Evolutionary conservation across 352 stramenopile species (phyloP).

Genomic region (Phytophthora hybrid): DNA sequence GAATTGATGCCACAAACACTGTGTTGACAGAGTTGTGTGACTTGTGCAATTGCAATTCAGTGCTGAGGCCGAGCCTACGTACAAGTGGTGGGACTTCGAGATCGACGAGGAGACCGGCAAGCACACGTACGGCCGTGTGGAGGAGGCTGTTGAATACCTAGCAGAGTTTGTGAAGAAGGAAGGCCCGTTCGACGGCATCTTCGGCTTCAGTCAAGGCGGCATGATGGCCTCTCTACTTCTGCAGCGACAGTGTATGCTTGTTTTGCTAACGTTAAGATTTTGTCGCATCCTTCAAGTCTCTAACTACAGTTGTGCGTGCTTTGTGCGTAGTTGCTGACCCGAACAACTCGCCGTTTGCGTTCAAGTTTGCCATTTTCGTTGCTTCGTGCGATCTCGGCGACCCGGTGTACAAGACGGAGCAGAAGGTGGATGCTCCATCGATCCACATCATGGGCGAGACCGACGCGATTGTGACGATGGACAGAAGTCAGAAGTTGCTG

Average conservation of each 20-base stretch:
- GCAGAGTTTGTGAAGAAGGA: conserved; percentile 65
- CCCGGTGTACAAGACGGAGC: conserved; percentile 30
- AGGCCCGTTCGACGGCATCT: conserved; percentile 82
- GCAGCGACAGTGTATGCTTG: conserved; percentile 57
- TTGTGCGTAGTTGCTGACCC: conserved; percentile 42
- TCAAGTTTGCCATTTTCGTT: conserved; percentile 80
- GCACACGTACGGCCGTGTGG: conserved; percentile 60
- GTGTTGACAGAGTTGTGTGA: conserved; percentile 5
- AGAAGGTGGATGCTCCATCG: conserved; percentile 65
- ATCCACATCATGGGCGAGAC: conserved; percentile 85
- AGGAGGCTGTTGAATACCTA: conserved; percentile 74
- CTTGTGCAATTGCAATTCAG: conserved; percentile 7
- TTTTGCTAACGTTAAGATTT: not conserved
- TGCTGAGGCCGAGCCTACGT: conserved; percentile 53
- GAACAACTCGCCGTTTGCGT: conserved; percentile 55
- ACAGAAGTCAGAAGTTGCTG: conserved; percentile 57
- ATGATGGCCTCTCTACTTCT: conserved; percentile 73
- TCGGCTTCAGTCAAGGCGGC: conserved; percentile 84
- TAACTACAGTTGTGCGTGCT: not conserved
- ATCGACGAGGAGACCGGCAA: conserved; percentile 49
- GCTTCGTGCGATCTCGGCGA: conserved; percentile 49
- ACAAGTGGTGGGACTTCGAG: conserved; percentile 82
- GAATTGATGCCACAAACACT: not conserved
- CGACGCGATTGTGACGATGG: conserved; percentile 66
- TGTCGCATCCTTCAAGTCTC: not conserved